Evolutionary conservation across 805 yeast genomes (phyloP), one percentile per base, ranked within the genome.

Genomic region (Starmera pachycereana): DNA sequence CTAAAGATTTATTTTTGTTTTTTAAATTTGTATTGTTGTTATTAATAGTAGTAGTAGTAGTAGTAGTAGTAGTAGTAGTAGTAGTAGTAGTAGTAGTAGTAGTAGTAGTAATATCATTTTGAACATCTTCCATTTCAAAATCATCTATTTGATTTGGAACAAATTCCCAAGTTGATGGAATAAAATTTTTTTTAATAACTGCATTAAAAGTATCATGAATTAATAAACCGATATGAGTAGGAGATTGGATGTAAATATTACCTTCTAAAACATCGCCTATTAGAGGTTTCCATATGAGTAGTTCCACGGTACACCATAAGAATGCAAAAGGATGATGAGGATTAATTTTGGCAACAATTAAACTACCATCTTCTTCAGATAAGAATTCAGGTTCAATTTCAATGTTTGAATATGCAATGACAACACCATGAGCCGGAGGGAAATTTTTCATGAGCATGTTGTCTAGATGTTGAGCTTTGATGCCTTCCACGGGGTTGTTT

Each of bases 201-300:
- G 97, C 97, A 62, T 92, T 92, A 67, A 92, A 92, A 1, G 95
- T 86, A 62, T 92, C 97, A 58, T 86, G 89, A 37, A 92, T 70
- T 48, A 92, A 71, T 44, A 92, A 68, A 44, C 97, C 97, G 52
- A 92, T 82, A 57, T 92, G 98, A 8, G 96, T 81, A 13, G 95
- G 95, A 3, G 96, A 81, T 65, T 90, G 97, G 75, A 90, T 79
- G 65, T 86, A 87, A 40, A 82, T 72, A 68, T 78, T 73, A 11
- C 98, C 98, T 59, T 89, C 94, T 14, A 92, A 63, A 1, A 71
- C 63, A 55, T 92, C 97, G 4, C 95, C 96, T n/a, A 77, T 67
- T 51, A 76, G 76, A 5, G 99, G 98, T 52, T 73, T 76, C 97
- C 98, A 92, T 37, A 88, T 74, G 41, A 87, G 68, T 37, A 92